Base-by-base conservation (phyloP, 371 early-diverging fungal genomes). In the Syncephalastrum racemosum region DNA sequence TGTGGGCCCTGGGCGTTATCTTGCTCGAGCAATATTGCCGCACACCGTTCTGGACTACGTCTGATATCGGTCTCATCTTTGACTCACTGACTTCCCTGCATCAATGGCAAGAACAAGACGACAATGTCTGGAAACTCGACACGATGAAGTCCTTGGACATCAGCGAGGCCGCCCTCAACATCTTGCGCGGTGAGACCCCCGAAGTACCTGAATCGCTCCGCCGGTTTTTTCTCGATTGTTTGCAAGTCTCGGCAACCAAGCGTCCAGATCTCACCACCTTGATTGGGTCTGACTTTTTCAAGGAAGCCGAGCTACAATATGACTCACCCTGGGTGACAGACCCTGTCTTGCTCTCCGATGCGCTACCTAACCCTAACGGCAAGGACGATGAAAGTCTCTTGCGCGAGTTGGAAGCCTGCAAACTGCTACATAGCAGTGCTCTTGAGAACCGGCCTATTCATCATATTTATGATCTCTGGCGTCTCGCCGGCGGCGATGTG, bases 401-500 rank as follows among this genome's bases (percentile, higher is more conserved):
- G 4, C 13, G 27, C 12, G 40, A 40, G 2, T 42, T 56, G n/a
- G n/a, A 20, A 14, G 20, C 1, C 12, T 19, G 20, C 14, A 44
- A 53, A 46, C 62, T 36, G 59, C 66, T 52, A 19, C 67, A 7
- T 58, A 74, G 1, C 40, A 58, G 39, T 63, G 66, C 53, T 81
- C n/a, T 31, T 2, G 36, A 31, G 36, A 31, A 31, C 10, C 36
- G 36, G 12, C 83, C 85, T 2, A 54, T 79, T 7, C 58, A 77
- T 0, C 81, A 84, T 19, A 73, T 86, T 5, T 87, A 82, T 44
- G 73, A 83, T 57, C 70, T 86, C 49, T 85, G 86, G 85, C 81
- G 79, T 43, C 46, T 89, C 27, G 87, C 85, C 4, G 86, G 86
- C 13, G 87, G 86, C 2, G 86, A 86, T 60, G 84, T 85, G 0